Conservation (phyloP, 2,329 filamentous ascomycete species). For the Sporothrix brasiliensis region DNA sequence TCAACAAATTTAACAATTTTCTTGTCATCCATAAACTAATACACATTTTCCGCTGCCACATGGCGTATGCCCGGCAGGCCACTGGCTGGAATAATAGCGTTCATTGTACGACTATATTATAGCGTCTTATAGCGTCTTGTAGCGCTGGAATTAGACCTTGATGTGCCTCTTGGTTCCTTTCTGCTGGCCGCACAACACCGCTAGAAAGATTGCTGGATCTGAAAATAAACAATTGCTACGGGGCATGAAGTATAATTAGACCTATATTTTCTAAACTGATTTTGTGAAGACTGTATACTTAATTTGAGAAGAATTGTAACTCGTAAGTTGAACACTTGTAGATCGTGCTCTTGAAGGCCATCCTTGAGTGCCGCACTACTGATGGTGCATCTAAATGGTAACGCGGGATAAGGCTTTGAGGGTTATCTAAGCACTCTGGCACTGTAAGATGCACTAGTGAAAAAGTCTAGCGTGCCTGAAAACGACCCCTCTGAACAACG, state of each 20-base stretch:
- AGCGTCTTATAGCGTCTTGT: not conserved
- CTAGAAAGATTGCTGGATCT: not conserved
- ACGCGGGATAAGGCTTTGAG: not conserved
- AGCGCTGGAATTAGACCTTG: not conserved
- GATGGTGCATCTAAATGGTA: not conserved
- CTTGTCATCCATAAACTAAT: not conserved
- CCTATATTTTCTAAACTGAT: too few species aligned
- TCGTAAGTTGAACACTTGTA: not conserved
- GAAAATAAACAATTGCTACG: not conserved
- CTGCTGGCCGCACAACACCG: not conserved
- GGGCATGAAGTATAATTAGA: too few species aligned
- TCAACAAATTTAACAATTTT: not conserved
- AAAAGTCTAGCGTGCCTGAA: slow-evolving; percentile 2
- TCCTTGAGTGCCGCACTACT: not conserved
- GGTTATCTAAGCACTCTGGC: slow-evolving; percentile 17
- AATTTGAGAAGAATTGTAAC: too few species aligned
- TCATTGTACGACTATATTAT: not conserved
- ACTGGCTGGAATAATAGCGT: slow-evolving; percentile 19
- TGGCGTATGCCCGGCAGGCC: not conserved
- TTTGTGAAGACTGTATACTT: too few species aligned
- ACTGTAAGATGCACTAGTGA: slow-evolving; percentile 17
- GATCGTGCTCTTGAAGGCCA: not conserved
- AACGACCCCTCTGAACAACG: not conserved
- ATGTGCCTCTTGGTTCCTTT: not conserved
- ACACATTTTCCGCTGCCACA: not conserved